phyloP scores from a whole-genome alignment of 768 basidiomycete species.

The Tephrocybe sp. region DNA sequence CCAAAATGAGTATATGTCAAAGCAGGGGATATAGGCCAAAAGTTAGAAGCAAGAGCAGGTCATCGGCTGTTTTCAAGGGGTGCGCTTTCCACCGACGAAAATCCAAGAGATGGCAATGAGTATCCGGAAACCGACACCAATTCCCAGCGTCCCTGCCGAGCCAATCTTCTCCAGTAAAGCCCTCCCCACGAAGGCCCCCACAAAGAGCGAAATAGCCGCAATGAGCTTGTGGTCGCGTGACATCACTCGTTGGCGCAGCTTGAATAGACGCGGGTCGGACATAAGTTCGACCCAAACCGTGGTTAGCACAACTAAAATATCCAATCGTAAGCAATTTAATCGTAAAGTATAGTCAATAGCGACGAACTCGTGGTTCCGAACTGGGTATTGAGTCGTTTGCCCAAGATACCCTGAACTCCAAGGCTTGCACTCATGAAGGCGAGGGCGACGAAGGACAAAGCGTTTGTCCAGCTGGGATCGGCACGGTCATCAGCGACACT shows the following conservation, averaged over 20 bases:
- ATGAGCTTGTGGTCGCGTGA: slow-evolving; percentile 15
- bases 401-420: slow-evolving; percentile 86
- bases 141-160: slow-evolving; percentile 62
- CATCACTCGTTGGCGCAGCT: slow-evolving; percentile 47
- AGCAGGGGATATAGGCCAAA: no score
- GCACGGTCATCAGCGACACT: slow-evolving; percentile 55
- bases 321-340: background rate
- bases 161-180: slow-evolving; percentile 61
- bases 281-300: slow-evolving; percentile 89
- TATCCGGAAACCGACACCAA: slow-evolving; percentile 63
- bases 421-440: slow-evolving; percentile 82
- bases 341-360: slow-evolving; percentile 5
- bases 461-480: slow-evolving; percentile 70
- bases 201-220: slow-evolving; percentile 55
- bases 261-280: slow-evolving; percentile 52
- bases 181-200: slow-evolving; percentile 71
- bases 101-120: slow-evolving; percentile 66
- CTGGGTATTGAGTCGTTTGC: slow-evolving; percentile 77
- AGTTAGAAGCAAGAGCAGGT: no score
- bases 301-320: slow-evolving; percentile 68
- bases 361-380: slow-evolving; percentile 74
- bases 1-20: no score
- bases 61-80: background rate
- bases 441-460: slow-evolving; percentile 65
- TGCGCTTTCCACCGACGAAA: slow-evolving; percentile 50